Evolutionary conservation across 1,139 yeast species (phyloP), one percentile per base, ranked within the genome.

Genomic region (Geotrichum restrictum): DNA sequence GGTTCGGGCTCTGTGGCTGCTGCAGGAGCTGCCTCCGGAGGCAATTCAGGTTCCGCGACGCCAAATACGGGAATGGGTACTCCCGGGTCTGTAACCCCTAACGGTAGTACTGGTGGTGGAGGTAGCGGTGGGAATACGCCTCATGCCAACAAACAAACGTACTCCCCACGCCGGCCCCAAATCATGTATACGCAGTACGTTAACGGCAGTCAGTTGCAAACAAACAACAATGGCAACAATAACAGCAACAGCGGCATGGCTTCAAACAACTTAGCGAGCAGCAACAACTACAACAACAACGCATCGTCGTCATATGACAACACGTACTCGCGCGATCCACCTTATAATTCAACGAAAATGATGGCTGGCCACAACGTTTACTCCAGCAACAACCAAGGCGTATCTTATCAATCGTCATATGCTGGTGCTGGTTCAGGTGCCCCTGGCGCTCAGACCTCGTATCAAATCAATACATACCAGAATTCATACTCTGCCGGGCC

Each of bases 1-100:
- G 22, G 41, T 13, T 10, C 27, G 14, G 16, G 16, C 31, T 27
- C 42, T 6, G n/a, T 31, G 3, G 42, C 16, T n/a, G 37, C 37
- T 2, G 18, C 37, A 46, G 54, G 56, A 16, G 42, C 16, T n/a
- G 37, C 37, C 2, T 8, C 37, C 46, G 54, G 56, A 16, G n/a
- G 13, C 37, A 13, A 5, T 13, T 33, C n/a, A 11, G 37, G 37
- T 11, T 33, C 18, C 8, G 29, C 8, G 29, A 24, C 29, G 5
- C 8, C 8, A 8, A 24, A 24, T 8, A 24, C 29, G 29, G 29
- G 29, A 5, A 24, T 24, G 29, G 8, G 29, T 8, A 8, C 29
- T 24, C 8, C 8, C 29, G 29, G 29, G 8, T 24, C 29, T 24
- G 5, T 8, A 24, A 33, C 37, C 4, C 37, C 37, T 5, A 37